Evolutionary conservation across 148 eudicot species (phyloP).

Genomic region (Bassia scoparia): DNA sequence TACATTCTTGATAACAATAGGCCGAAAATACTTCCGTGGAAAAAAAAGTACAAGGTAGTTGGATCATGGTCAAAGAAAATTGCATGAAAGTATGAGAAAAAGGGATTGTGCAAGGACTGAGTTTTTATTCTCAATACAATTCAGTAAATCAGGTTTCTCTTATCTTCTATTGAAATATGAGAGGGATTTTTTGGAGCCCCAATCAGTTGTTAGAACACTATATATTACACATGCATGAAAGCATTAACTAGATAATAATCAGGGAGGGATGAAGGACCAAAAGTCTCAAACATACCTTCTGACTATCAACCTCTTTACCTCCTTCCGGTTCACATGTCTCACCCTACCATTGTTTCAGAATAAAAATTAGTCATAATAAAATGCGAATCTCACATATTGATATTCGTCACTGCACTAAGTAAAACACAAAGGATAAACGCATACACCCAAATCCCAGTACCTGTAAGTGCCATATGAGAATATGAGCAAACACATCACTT

Average conservation of each 20-base stretch:
- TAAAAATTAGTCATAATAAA: conserved; percentile 22
- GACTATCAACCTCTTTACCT: conserved; percentile 59
- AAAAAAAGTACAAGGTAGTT: not conserved
- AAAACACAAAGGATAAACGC: not conserved
- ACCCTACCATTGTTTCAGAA: conserved; percentile 52
- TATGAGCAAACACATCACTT: conserved; percentile 92
- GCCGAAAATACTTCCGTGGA: too few species aligned
- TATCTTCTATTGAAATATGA: not conserved
- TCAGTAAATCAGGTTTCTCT: not conserved
- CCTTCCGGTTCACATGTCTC: conserved; percentile 72
- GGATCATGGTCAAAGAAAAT: not conserved
- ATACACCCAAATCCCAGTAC: conserved; percentile 33
- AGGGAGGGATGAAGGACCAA: not conserved
- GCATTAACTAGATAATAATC: not conserved
- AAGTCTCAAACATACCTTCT: conserved; percentile 51
- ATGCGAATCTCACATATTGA: not conserved
- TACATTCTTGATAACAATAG: not conserved
- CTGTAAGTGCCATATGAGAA: conserved; percentile 95
- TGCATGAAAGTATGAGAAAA: not conserved
- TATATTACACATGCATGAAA: not conserved
- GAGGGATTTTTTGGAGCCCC: not conserved
- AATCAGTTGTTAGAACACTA: not conserved
- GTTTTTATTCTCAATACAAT: not conserved
- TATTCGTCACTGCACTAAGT: not conserved
- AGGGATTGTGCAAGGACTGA: not conserved